Evolutionary conservation across 768 basidiomycete genomes (phyloP), one percentile per base, ranked within the genome.

Genomic region (Phlebiopsis gigantea): DNA sequence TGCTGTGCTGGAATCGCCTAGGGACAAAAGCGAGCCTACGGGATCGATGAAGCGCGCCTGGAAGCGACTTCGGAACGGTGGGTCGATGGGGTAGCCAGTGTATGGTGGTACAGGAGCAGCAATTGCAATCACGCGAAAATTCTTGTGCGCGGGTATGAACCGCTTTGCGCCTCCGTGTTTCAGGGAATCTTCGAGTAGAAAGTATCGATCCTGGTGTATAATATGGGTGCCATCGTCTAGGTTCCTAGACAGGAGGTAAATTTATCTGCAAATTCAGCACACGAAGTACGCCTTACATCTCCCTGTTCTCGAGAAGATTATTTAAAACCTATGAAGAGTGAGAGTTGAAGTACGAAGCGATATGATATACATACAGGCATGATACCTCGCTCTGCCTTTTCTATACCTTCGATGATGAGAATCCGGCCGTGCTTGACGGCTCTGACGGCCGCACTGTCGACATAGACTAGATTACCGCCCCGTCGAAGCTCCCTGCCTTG

Each of bases 181-280:
- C 1, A 67, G 60, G 7, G 58, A 22, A 0, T 57, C 12, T 55
- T 79, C 76, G 24, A 86, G 68, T 55, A 81, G 77, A 17, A 76
- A 73, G 61, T 78, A 80, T 26, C 83, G 79, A 56, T 82, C 79
- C 0, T 83, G 79, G 58, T 85, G 84, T 21, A 87, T 77, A 44
- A 87, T 85, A 61, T 86, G 84, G 1, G 83, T 83, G 30, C 84
- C 84, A 57, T 87, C 84, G 60, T 85, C 85, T 26, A 87, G 68
- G 58, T 87, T 85, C 77, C 82, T 84, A 57, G 15, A 48, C 26
- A 29, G 9, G 44, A 48, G 9, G 6, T 21, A 22, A 24, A 25
- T 25, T 22, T 22, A 9, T 51, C 7, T 26, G 46, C 17, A 41
- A 46, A 19, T n/a, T 5, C 17, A 26, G 17, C 25, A 10, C 3